Conservation (phyloP, 441 rosid genomes). For the Populus hybrid region DNA sequence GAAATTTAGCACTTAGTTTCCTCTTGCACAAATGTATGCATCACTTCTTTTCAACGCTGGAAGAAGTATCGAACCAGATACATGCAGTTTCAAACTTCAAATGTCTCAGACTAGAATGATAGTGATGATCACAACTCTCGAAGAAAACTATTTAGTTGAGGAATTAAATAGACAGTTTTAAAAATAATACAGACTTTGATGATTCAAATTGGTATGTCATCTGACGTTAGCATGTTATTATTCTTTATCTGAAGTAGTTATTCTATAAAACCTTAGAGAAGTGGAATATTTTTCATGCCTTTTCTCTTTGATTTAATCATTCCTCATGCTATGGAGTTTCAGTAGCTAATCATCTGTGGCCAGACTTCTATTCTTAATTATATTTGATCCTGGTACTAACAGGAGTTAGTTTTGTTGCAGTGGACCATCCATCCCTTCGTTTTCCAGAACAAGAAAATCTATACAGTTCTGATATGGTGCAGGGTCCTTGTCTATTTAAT, state of each 20-base stretch:
- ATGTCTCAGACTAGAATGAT: neutral
- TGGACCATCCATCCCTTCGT: constrained; percentile 96
- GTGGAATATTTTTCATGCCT: neutral
- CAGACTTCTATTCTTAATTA: neutral
- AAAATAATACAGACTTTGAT: neutral
- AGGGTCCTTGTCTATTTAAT: constrained; percentile 89
- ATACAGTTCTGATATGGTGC: constrained; percentile 93
- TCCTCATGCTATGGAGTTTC: neutral
- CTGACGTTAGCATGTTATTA: neutral
- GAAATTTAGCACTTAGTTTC: neutral
- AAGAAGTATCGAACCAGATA: neutral
- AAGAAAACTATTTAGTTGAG: neutral
- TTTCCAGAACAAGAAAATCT: constrained; percentile 79
- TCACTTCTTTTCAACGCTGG: neutral
- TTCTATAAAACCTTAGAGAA: neutral
- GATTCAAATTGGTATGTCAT: neutral
- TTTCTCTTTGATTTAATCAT: neutral
- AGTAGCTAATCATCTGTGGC: neutral
- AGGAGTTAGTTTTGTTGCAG: constrained; percentile 36
- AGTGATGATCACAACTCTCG: neutral
- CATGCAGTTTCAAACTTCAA: neutral
- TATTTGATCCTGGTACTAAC: constrained; percentile 10
- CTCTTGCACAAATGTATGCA: neutral
- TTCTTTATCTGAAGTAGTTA: neutral
- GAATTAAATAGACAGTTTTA: neutral